Evolutionary conservation across 73 alveolate genomes (phyloP), one percentile per base, ranked within the genome.

Genomic region (Stentor coeruleus): DNA sequence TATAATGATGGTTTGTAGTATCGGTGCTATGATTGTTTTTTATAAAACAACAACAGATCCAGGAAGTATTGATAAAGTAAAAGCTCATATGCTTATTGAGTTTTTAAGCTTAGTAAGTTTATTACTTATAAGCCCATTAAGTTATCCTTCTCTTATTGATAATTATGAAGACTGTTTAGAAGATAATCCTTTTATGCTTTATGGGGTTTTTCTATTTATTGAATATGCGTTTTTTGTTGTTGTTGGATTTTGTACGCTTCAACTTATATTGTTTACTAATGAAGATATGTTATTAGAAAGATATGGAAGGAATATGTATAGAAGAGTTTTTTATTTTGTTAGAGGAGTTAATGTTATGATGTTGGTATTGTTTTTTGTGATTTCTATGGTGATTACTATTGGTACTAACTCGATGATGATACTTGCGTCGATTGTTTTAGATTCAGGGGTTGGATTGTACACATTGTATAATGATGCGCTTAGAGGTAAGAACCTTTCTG

Each of bases 131-230:
- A 20, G 40, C n/a, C 79, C 79, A 28, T 40, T 66, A 28, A 66
- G 79, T 2, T 66, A 66, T 31, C 79, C 79, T 20, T 37, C 79
- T 20, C 79, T 66, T 33, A 66, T 66, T 0, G 79, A 66, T 66
- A 40, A 66, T 31, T 66, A 66, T 31, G 14, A 20, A 33, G 37
- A 20, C 49, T 66, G 79, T 31, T 11, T 66, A 15, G 79, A 66
- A 1, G 39, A 66, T 33, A 66, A 66, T 33, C 37, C 37, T 20
- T 31, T 66, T 66, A 66, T 66, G 79, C n/a, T 20, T 20, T 2
- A 66, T 2, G 79, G 39, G 36, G 11, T 20, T 66, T 66, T 66
- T 66, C n/a, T 66, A 15, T 14, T 20, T 20, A 66, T 66, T 31
- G 49, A 66, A 40, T 20, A 28, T 20, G 14, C 33, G 79, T 66